phyloP scores from a whole-genome alignment of 768 basidiomycete species.

The Tylopilus plumbeoviolaceoides region DNA sequence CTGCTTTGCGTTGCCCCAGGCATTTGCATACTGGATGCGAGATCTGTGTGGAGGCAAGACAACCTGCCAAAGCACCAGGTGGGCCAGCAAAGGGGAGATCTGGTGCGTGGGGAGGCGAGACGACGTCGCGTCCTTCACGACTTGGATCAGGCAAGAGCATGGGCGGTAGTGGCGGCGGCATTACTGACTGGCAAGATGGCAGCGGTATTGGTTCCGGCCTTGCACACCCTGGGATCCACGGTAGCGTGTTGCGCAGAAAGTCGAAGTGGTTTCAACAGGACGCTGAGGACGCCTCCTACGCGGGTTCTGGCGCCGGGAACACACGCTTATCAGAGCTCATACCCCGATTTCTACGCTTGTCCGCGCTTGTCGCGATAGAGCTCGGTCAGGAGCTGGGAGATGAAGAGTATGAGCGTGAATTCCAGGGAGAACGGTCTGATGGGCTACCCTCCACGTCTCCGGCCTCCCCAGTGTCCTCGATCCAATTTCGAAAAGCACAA shows the following conservation, averaged over 20 bases:
- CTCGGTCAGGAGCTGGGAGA: slow-evolving; percentile 66
- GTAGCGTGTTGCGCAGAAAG: slow-evolving; percentile 57
- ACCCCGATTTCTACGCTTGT: slow-evolving; percentile 69
- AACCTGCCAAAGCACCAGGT: slow-evolving; percentile 23
- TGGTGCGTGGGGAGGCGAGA: slow-evolving; percentile 26
- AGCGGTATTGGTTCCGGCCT: slow-evolving; percentile 72
- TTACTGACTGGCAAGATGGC: slow-evolving; percentile 74
- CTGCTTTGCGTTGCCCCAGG: slow-evolving; percentile 63
- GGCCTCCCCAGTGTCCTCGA: slow-evolving; percentile 9
- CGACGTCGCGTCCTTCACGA: slow-evolving; percentile 19
- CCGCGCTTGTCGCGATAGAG: slow-evolving; percentile 75
- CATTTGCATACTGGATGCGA: slow-evolving; percentile 72
- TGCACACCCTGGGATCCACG: slow-evolving; percentile 48
- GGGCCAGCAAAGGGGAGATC: slow-evolving; percentile 22
- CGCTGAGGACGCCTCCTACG: slow-evolving; percentile 21
- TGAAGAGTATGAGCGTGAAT: slow-evolving; percentile 41
- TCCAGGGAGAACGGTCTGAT: slow-evolving; percentile 26
- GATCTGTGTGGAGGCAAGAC: slow-evolving; percentile 69
- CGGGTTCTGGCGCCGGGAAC: slow-evolving; percentile 47
- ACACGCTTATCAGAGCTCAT: slow-evolving; percentile 65
- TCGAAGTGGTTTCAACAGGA: slow-evolving; percentile 26
- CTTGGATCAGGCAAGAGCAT: slow-evolving; percentile 20
- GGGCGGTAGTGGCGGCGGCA: slow-evolving; percentile 40
- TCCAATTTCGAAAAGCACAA: slow-evolving; percentile 21
- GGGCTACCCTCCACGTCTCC: slow-evolving; percentile 10